Evolutionary conservation across 257 asterid genomes (phyloP), one percentile per base, ranked within the genome.

Genomic region (Datura wrightii): DNA sequence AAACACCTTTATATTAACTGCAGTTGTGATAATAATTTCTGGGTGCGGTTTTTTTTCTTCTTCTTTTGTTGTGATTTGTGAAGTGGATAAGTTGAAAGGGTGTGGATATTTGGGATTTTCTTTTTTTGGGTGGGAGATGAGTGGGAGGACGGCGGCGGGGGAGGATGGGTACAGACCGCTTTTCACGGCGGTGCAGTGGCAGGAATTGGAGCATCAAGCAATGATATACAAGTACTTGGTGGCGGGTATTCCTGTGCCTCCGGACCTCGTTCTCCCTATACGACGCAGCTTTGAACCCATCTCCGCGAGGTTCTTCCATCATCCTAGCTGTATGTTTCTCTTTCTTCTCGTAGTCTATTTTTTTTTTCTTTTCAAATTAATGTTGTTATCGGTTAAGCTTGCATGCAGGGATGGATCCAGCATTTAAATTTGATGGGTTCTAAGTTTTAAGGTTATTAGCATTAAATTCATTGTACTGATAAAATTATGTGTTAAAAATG

Each of bases 31-130:
- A 44, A 60, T 82, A 44, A 42, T 82, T 84, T 88, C 42, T 89
- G 84, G 83, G 58, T 89, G 90, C 94, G 90, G 93, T 88, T 87
- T 87, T 80, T 79, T 44, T 70, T 2, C 10, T 14, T 74, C 89
- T 87, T 87, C 69, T 79, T 44, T 70, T 2, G n/a, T 14, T 74
- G 55, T 36, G 9, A 24, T 24, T 82, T 87, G 19, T 42, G 62
- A 85, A 85, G 85, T 86, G 86, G 72, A 11, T 71, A 72, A 58
- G 54, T 48, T 9, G 11, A 8, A 48, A 70, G 88, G 87, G 53
- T 85, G 84, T 78, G 72, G 39, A 48, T 31, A 67, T 53, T 53
- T 15, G 60, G 79, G 86, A 84, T 82, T 37, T 34, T 36, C 2
- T 66, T 14, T 53, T 31, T 62, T 11, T 39, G 60, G 56, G 79